phyloP scores from a whole-genome alignment of 2,329 filamentous ascomycete species.

The Periconia macrospinosa region DNA sequence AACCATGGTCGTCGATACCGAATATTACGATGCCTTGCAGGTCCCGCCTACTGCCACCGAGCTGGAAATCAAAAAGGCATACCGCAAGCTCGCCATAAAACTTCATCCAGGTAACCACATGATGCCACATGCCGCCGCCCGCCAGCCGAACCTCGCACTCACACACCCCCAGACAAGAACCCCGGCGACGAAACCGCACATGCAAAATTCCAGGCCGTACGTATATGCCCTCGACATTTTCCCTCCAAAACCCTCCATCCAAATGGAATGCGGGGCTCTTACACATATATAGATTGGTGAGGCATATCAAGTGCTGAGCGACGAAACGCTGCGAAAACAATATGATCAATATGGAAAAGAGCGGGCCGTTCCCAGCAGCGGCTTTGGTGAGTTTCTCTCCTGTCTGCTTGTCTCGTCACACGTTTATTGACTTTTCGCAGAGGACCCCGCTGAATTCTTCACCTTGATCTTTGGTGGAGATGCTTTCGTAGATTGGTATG shows the following conservation, averaged over 20 bases:
- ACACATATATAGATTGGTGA: constrained; percentile 61
- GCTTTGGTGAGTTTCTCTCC: constrained; percentile 66
- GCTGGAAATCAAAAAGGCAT: constrained; percentile 96
- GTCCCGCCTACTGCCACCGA: constrained; percentile 84
- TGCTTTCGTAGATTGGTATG: constrained; percentile 80
- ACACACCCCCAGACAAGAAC: constrained; percentile 76
- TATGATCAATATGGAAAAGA: constrained; percentile 99
- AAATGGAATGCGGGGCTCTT: constrained; percentile 19
- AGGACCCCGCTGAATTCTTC: constrained; percentile 97
- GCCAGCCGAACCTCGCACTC: constrained; percentile 5
- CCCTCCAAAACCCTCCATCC: background rate
- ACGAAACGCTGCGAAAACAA: constrained; percentile 80
- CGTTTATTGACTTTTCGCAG: constrained; percentile 42
- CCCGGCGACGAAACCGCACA: constrained; percentile 93
- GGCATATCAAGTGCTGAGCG: constrained; percentile 80
- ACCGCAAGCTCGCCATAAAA: constrained; percentile 86
- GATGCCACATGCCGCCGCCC: constrained; percentile 29
- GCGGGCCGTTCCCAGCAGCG: constrained; percentile 83
- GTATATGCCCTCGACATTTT: constrained; percentile 50
- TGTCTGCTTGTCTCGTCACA: constrained; percentile 1
- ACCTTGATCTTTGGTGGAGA: constrained; percentile 97
- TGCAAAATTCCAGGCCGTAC: constrained; percentile 87
- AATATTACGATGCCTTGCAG: constrained; percentile 85
- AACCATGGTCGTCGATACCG: constrained; percentile 81
- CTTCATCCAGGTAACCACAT: constrained; percentile 74